Base-by-base conservation (phyloP, 2,329 filamentous ascomycete species). In the Neonectria hederae region DNA sequence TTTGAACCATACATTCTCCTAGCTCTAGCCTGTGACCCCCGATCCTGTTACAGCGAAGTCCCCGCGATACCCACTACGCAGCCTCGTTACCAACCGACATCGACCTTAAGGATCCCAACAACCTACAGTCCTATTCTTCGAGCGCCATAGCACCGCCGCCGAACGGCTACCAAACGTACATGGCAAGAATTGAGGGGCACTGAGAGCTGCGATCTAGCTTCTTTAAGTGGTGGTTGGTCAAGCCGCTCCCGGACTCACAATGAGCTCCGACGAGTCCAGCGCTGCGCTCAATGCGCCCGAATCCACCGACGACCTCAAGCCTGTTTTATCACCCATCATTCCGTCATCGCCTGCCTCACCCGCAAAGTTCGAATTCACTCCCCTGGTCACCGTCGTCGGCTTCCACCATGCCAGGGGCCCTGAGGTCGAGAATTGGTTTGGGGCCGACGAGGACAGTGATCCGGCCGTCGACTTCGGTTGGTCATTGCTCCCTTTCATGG, bases 401-500 rank as follows among this genome's bases (percentile, higher is more conserved):
- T 95, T 95, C 76, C 92, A 95, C 79, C 92, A 95, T 84, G 91
- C 92, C 59, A 85, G 88, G 77, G 96, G 96, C 9, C 96, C 96
- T 32, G 96, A 99, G 82, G 92, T 98, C 61, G 94, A 98, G 82
- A 87, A 86, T 74, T 98, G 95, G 92, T 93, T 97, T 76, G 94
- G 93, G 66, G 88, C 81, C 28, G 79, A 90, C 21, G 89, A 94
- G 71, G 92, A 89, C 58, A 84, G 82, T 63, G 94, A 97, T 79
- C 93, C 95, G 11, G 92, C 92, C 4, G 83, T 81, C 49, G 91
- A 94, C 63, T 95, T 97, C 80, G 93, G 96, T 76, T 99, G 96
- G 96, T 86, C 90, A 28, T 80, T 97, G 71, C 84, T 99, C 66
- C 94, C 96, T 0, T 99, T 99, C 79, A 97, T 98, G 93, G 96